A percentile compares a stretch with the other conserved stretches of the same genome.
Evolutionary conservation across 768 basidiomycete species (phyloP).

Genomic region (Macrocybe gigantea): DNA sequence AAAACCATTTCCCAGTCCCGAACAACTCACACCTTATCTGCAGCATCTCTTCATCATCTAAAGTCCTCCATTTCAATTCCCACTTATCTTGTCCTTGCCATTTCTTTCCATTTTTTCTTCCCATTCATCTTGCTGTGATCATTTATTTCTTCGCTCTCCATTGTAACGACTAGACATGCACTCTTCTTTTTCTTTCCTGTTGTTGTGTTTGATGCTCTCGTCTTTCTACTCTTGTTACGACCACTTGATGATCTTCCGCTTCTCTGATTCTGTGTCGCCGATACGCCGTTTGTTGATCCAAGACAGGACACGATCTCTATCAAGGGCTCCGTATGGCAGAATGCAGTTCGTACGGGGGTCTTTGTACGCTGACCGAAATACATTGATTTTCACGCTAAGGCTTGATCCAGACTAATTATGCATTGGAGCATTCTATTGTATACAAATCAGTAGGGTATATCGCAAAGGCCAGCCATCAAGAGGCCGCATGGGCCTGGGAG

Average conservation of each 20-base stretch:
- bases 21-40: neutral
- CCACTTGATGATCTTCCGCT: neutral
- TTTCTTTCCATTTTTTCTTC: slow-evolving; percentile 1
- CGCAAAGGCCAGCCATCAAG: too few species aligned
- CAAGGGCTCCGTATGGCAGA: too few species aligned
- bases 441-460: too few species aligned
- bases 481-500: too few species aligned
- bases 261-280: neutral
- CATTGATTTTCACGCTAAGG: too few species aligned
- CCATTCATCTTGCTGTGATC: slow-evolving; percentile 2
- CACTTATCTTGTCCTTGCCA: neutral
- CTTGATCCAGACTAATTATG: too few species aligned
- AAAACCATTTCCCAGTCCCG: neutral
- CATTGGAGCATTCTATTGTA: too few species aligned
- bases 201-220: slow-evolving; percentile 21
- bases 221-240: slow-evolving; percentile 23
- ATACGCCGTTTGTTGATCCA: too few species aligned
- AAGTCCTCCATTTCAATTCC: too few species aligned
- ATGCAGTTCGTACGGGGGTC: too few species aligned
- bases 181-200: slow-evolving; percentile 26
- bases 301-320: too few species aligned
- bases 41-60: neutral
- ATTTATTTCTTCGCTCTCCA: slow-evolving; percentile 18
- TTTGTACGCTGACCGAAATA: too few species aligned
- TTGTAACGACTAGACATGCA: slow-evolving; percentile 76